Percentiles rank a stretch among this genome's conserved stretches.
These are phyloP conservation scores for Hibiscus tridactylites DNA, from an alignment of 345 rosid genomes.

Conservation along the genomic window DNA sequence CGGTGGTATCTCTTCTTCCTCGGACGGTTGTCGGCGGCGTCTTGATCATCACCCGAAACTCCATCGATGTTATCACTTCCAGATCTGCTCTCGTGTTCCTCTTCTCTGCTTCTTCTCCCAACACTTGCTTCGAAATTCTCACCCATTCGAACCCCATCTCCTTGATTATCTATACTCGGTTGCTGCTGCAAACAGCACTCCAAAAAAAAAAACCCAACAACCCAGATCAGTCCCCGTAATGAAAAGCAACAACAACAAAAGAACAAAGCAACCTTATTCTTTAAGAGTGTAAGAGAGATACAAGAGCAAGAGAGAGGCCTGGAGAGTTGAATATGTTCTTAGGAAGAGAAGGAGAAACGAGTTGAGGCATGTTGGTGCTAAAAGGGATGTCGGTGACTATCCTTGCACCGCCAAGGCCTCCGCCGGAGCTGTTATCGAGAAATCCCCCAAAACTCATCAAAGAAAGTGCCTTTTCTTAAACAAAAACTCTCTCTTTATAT, in stretches of 20 bases:
- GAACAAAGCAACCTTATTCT: not conserved
- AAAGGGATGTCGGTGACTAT: slow-evolving; percentile 36
- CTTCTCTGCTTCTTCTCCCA: slow-evolving; percentile 41
- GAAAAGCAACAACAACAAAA: not conserved
- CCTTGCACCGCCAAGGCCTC: slow-evolving; percentile 31
- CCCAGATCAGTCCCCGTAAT: not conserved
- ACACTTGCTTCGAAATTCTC: slow-evolving; percentile 29
- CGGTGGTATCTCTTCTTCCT: slow-evolving; percentile 96
- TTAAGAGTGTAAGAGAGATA: slow-evolving; percentile 3
- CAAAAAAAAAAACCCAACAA: not conserved
- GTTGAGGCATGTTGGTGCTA: slow-evolving; percentile 42
- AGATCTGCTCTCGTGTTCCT: slow-evolving; percentile 81
- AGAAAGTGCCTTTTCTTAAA: not conserved
- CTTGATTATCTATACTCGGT: slow-evolving; percentile 38
- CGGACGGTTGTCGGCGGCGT: slow-evolving; percentile 77
- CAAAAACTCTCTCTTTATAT: not conserved
- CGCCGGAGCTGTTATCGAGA: slow-evolving; percentile 40
- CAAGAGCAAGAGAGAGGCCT: slow-evolving; percentile 78
- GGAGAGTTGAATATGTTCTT: slow-evolving; percentile 64
- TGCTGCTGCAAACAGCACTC: slow-evolving; percentile 28
- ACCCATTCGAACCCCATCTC: slow-evolving; percentile 27
- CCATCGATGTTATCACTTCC: slow-evolving; percentile 95
- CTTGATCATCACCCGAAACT: slow-evolving; percentile 90
- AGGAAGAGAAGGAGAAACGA: slow-evolving; percentile 38
- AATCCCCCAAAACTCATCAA: slow-evolving; percentile 79